Evolutionary conservation across 2,329 filamentous ascomycete genomes (phyloP).

Genomic region (Phoma sp.): DNA sequence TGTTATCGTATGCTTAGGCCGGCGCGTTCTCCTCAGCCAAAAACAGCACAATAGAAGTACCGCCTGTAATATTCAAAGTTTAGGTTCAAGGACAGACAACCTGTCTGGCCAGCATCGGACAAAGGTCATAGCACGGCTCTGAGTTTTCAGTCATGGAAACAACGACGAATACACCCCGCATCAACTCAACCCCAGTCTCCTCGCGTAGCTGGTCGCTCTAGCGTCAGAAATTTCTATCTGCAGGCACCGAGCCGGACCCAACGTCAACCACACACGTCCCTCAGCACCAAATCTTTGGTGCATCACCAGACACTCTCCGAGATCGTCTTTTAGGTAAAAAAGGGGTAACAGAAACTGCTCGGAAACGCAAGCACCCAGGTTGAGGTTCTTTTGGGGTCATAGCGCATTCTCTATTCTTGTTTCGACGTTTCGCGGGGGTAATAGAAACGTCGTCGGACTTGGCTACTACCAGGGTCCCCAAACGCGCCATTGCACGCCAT

Average conservation of each 20-base stretch:
- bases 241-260: conserved; percentile 17
- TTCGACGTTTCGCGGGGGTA: conserved; percentile 27
- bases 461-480: conserved; percentile 23
- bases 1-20: conserved; percentile 45
- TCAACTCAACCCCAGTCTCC: conserved; percentile 9
- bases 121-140: background rate
- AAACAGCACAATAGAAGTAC: background rate
- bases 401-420: conserved; percentile 24
- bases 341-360: conserved; percentile 38
- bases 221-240: conserved; percentile 24
- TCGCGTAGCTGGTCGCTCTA: conserved; percentile 19
- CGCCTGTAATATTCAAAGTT: background rate
- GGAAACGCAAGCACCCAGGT: conserved; percentile 17
- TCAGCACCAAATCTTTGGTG: conserved; percentile 19
- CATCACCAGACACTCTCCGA: conserved; percentile 30
- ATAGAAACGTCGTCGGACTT: conserved; percentile 23
- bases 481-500: conserved; percentile 32
- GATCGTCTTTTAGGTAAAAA: conserved; percentile 35
- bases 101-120: too few relatives aligned
- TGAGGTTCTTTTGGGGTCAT: conserved; percentile 25
- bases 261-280: conserved; percentile 27
- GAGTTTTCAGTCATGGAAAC: background rate
- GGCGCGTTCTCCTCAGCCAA: background rate
- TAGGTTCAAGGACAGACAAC: too few relatives aligned
- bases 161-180: conserved; percentile 2